Conservation (phyloP, 805 yeast genomes). For the Kuraishia capsulata region DNA sequence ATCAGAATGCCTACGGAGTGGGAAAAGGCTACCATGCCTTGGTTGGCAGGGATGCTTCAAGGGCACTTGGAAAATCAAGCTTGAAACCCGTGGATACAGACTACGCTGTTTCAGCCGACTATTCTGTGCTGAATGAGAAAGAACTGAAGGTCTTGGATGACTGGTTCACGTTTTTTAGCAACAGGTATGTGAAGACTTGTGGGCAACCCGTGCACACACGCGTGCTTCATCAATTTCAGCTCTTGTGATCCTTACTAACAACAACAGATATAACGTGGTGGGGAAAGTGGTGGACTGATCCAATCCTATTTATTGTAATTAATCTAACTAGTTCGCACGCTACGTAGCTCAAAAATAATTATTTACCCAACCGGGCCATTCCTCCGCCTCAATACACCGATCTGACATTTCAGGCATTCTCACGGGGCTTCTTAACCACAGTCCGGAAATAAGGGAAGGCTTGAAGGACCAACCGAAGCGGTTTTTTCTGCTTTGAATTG, state of each 20-base stretch:
- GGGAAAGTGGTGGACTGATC: slow-evolving; percentile 23
- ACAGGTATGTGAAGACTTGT: slow-evolving; percentile 19
- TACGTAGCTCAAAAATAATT: no score
- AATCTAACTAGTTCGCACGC: no score
- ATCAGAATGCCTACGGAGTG: slow-evolving; percentile 63
- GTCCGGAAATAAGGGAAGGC: no score
- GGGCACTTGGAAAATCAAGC: slow-evolving; percentile 67
- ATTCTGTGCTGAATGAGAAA: slow-evolving; percentile 43
- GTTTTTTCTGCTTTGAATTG: neutral
- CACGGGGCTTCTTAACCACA: neutral
- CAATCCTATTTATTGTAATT: no score
- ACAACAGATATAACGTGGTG: slow-evolving; percentile 35
- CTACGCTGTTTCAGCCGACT: slow-evolving; percentile 33
- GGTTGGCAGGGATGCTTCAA: slow-evolving; percentile 70
- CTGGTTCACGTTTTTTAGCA: slow-evolving; percentile 61
- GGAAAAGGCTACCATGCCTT: slow-evolving; percentile 65
- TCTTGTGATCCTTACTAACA: neutral
- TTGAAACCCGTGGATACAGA: slow-evolving; percentile 44
- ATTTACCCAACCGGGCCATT: no score
- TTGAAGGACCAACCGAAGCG: neutral
- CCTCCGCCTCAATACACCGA: no score
- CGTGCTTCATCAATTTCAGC: neutral
- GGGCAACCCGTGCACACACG: neutral
- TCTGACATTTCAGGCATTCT: neutral
- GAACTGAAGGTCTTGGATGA: slow-evolving; percentile 59